A percentile compares a stretch with the other conserved stretches of the same genome.
phyloP scores from a whole-genome alignment of 305 asterid species.

The Ajuga reptans region DNA sequence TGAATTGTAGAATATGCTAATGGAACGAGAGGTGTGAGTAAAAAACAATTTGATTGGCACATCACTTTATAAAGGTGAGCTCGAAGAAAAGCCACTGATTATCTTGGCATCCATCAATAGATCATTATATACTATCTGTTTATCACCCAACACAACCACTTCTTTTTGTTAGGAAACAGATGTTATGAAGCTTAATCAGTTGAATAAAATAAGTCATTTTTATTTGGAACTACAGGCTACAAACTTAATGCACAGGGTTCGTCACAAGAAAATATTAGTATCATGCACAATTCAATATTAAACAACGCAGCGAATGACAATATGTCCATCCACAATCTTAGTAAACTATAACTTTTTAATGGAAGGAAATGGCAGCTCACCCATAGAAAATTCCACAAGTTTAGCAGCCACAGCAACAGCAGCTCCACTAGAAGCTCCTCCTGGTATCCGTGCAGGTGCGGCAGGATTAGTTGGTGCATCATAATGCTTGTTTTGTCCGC shows the following conservation, averaged over 20 bases:
- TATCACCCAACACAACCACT: not conserved
- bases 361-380: slow-evolving; percentile 34
- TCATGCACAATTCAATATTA: not conserved
- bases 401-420: slow-evolving; percentile 90
- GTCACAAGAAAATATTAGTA: not conserved
- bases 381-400: slow-evolving; percentile 86
- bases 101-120: not conserved
- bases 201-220: not conserved
- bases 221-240: not conserved
- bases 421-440: slow-evolving; percentile 98
- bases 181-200: not conserved
- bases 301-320: not conserved
- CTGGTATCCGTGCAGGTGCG: slow-evolving; percentile 63
- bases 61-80: not conserved
- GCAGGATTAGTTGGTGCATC: slow-evolving; percentile 90
- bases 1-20: not conserved
- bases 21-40: not conserved
- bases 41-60: not conserved
- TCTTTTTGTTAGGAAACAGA: not conserved
- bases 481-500: slow-evolving; percentile 83
- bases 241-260: not conserved
- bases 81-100: not conserved
- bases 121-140: not conserved
- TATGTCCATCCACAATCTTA: not conserved
- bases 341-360: not conserved